Evolutionary conservation across 164 flowering plant species (phyloP).

Genomic region (Vitis cinerea): DNA sequence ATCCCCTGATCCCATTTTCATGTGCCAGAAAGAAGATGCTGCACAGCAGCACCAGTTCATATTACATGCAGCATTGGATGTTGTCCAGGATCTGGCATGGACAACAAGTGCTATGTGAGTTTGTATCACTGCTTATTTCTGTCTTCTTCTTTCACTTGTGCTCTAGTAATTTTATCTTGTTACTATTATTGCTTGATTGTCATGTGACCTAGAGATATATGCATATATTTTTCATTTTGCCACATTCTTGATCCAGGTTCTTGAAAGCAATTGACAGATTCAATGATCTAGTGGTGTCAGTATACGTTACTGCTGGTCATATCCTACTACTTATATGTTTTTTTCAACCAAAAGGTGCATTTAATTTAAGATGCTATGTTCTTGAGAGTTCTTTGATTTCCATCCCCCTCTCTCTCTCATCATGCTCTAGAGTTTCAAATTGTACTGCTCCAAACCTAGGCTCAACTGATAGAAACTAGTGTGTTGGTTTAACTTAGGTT

Average conservation of each 20-base stretch:
- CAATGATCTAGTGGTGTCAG: slow-evolving; percentile 88
- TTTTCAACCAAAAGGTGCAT: background rate
- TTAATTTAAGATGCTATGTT: background rate
- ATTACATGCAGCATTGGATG: slow-evolving; percentile 90
- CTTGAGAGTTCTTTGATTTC: background rate
- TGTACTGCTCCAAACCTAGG: no score
- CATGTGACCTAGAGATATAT: background rate
- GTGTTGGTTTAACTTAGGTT: no score
- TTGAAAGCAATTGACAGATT: slow-evolving; percentile 86
- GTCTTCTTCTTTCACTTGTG: background rate
- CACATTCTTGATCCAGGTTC: slow-evolving; percentile 57
- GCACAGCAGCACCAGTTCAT: slow-evolving; percentile 97
- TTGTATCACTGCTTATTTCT: slow-evolving; percentile 2
- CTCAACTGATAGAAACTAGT: no score
- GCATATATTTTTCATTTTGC: background rate
- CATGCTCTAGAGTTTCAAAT: no score
- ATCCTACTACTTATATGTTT: slow-evolving; percentile 48
- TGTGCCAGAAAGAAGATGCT: slow-evolving; percentile 85
- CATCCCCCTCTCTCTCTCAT: no score
- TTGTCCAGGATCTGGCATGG: slow-evolving; percentile 98
- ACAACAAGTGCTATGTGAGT: slow-evolving; percentile 94
- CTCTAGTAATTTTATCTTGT: slow-evolving; percentile 4
- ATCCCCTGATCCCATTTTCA: slow-evolving; percentile 7
- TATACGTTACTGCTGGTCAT: slow-evolving; percentile 97
- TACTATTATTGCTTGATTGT: background rate